Base-by-base conservation (phyloP, 164 flowering plant genomes). In the Vitis cinerea region DNA sequence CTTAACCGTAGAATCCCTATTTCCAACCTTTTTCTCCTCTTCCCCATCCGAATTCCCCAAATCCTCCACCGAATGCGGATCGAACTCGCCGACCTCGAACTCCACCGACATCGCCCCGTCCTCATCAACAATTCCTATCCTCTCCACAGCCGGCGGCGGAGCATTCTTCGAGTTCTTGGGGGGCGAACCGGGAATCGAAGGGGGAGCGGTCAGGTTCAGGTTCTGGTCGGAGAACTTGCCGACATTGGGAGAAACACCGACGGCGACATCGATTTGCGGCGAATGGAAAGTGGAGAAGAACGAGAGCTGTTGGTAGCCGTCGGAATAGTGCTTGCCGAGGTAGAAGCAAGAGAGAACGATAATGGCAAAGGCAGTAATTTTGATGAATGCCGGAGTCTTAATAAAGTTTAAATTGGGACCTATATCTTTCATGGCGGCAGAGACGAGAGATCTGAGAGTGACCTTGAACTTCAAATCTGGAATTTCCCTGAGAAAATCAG, bases 61-160 rank as follows among this genome's bases (percentile, higher is more conserved):
- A 37, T 56, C 67, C 59, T 61, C 78, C 14, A 16, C 55, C 10
- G 67, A 8, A 30, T 49, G n/a, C 44, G 63, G 47, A 47, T 71
- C 72, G 0, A 63, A 27, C 16, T 68, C 79, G 1, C 86, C 89
- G 3, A 82, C 71, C 64, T 79, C 81, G 52, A 87, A 87, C 3
- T 81, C 71, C 7, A 70, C 76, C 55, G 84, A 9, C 88, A 87
- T 87, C 12, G 72, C 70, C 15, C 90, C 90, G 27, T 62, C 83
- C 66, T 81, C 86, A 59, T 87, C 86, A 1, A 87, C 53, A 9
- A 84, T 72, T 50, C 90, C 90, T 50, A 61, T 69, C 60, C 75
- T 72, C 51, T 68, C 75, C 69, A 72, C 63, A 50, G 4, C 77
- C 61, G 68, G 64, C 8, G 79, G 70, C 31, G 74, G 60, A 12